Evolutionary conservation across 2,329 filamentous ascomycete genomes (phyloP).

Genomic region (Sarocladium brachiariae): DNA sequence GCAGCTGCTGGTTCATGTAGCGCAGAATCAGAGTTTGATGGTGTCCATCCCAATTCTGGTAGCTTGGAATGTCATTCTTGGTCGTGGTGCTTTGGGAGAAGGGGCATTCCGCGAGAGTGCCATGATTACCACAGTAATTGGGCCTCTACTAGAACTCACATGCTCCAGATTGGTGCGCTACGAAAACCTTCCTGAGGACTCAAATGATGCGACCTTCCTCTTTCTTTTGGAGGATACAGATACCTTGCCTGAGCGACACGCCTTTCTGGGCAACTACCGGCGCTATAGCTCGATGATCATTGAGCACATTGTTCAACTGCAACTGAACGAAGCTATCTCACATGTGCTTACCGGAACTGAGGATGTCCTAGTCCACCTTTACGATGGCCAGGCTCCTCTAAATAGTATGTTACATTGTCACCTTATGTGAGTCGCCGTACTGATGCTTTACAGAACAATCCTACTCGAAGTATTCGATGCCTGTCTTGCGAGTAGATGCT

Average conservation of each 20-base stretch:
- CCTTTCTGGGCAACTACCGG: slow-evolving; percentile 91
- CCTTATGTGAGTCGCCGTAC: neutral
- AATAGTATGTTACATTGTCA: slow-evolving; percentile 41
- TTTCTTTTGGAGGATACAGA: slow-evolving; percentile 93
- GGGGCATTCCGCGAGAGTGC: slow-evolving; percentile 34
- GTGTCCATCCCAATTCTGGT: slow-evolving; percentile 91
- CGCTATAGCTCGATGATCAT: slow-evolving; percentile 85
- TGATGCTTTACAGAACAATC: slow-evolving; percentile 34
- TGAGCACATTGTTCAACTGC: slow-evolving; percentile 75
- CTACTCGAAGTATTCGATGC: slow-evolving; percentile 63
- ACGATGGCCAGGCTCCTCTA: slow-evolving; percentile 62
- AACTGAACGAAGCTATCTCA: slow-evolving; percentile 75
- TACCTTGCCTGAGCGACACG: slow-evolving; percentile 86
- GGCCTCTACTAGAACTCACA: slow-evolving; percentile 73
- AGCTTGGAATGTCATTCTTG: slow-evolving; percentile 78
- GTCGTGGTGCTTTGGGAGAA: slow-evolving; percentile 16
- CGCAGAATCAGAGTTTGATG: slow-evolving; percentile 79
- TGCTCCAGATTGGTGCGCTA: slow-evolving; percentile 80
- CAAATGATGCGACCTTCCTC: slow-evolving; percentile 68
- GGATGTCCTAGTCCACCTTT: slow-evolving; percentile 65
- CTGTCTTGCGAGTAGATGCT: slow-evolving; percentile 76
- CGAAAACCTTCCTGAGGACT: slow-evolving; percentile 77
- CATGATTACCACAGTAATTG: slow-evolving; percentile 56
- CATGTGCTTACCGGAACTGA: slow-evolving; percentile 82
- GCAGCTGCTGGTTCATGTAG: slow-evolving; percentile 69